These are phyloP conservation scores for Schwanniomyces yamadae DNA, from an alignment of 805 yeast species.

Conservation along the genomic window DNA sequence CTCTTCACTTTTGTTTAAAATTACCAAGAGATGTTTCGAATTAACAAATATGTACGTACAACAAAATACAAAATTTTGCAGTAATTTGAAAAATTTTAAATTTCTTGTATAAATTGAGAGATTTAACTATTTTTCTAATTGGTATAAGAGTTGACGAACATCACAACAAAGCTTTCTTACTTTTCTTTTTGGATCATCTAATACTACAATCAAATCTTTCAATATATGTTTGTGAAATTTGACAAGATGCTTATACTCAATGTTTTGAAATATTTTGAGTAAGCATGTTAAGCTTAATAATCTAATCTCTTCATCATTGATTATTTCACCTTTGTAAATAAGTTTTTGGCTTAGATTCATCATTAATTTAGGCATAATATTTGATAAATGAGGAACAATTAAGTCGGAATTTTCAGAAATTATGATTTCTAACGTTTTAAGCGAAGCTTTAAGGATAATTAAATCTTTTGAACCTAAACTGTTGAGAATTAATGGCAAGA, in stretches of 20 bases:
- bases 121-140: slow-evolving; percentile 25
- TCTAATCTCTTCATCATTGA: slow-evolving; percentile 48
- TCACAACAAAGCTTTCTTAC: slow-evolving; percentile 78
- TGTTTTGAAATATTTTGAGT: slow-evolving; percentile 35
- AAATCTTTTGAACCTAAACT: slow-evolving; percentile 51
- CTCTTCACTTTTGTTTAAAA: too few species aligned
- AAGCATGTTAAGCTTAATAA: slow-evolving; percentile 58
- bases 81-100: too few species aligned
- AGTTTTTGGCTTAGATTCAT: slow-evolving; percentile 27
- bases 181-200: slow-evolving; percentile 73
- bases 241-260: slow-evolving; percentile 41
- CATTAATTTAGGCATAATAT: slow-evolving; percentile 56
- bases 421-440: slow-evolving; percentile 55
- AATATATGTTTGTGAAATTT: slow-evolving; percentile 55
- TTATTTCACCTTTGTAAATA: slow-evolving; percentile 16
- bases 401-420: slow-evolving; percentile 55
- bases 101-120: too few species aligned
- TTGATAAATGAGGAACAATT: slow-evolving; percentile 52
- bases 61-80: too few species aligned
- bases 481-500: slow-evolving; percentile 72
- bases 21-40: too few species aligned
- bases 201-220: slow-evolving; percentile 43
- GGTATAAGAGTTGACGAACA: slow-evolving; percentile 75
- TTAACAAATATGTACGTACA: too few species aligned
- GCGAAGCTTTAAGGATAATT: slow-evolving; percentile 57